Base-by-base conservation (phyloP, 1,284 basidiomycete genomes). In the Ceratobasidium sp. region DNA sequence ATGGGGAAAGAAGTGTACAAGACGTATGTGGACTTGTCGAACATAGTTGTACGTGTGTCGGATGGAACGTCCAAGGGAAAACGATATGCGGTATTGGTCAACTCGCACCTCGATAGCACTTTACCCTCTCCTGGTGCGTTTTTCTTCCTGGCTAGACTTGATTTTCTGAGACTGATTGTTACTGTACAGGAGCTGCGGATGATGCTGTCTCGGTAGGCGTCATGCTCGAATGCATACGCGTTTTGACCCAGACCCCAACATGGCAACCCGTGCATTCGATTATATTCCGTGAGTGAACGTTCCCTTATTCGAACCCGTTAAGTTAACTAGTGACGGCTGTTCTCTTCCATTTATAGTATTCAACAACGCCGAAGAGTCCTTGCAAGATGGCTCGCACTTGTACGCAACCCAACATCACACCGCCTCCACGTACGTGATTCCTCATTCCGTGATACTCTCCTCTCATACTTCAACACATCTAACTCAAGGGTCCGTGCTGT, bases 341-440 rank as follows among this genome's bases (percentile, higher is more conserved):
- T 66, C 20, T 62, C 3, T 48, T 17, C 20, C 15, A 0, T 42
- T n/a, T 68, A 62, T 68, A 96, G 95, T 99, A 79, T 99, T 98
- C 87, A 99, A 99, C 83, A 91, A 98, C 79, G 98, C 94, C 6
- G 97, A 99, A 83, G 96, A 97, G 82, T 94, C 92, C 0, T 85
- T 97, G n/a, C 96, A 98, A 84, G 97, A 98, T 82, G 97, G 94
- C 0, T 97, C 96, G 0, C 97, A 99, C 84, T 87, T 97, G 3
- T 98, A 93, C 84, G 92, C 95, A 9, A 97, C 95, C 0, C 94
- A 96, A 82, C 95, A 97, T 82, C 90, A 90, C 0, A 90, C 90
- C 56, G 91, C 92, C 9, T 83, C 89, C 26, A 93, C 91, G 94
- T 93, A 78, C 81, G 91, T 86, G 48, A 6, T 59, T 70, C 56